Evolutionary conservation across 164 flowering plant species (phyloP), one percentile per base, ranked within the genome.

Genomic region (Berberis thunbergii): DNA sequence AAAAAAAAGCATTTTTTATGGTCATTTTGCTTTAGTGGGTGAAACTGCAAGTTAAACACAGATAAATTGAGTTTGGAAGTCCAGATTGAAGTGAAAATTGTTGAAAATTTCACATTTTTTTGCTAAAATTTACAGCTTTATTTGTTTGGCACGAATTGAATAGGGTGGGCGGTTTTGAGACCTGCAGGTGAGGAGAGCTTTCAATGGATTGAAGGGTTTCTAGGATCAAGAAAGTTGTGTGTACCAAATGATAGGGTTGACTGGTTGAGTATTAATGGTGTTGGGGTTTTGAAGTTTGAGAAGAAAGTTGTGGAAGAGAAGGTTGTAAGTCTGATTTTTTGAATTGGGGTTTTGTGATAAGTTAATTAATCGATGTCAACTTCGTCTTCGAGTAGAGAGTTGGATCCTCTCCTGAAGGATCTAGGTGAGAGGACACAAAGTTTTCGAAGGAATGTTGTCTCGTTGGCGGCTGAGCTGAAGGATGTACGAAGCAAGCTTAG

Each of bases 381-480:
- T 1, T 42, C 76, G 44, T 63, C 69, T 1, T 60, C 68, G 59
- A 64, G 54, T 3, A 64, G 70, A 56, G 81, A 74, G 7, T 60
- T 80, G 53, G 98, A 92, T 79, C 98, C 98, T 39, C 63, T 92
- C 62, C 68, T 92, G 75, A 86, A 80, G 73, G 97, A 93, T 83
- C 82, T 93, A 75, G 78, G 77, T 59, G 97, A 93, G 72, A 88
- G 78, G 76, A 93, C 86, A 70, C 96, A 84, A 69, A 87, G 70
- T 66, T 89, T 92, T 59, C 50, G 95, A 63, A 64, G 83, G 43
- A 84, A 83, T 67, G 89, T 93, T 12, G 89, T 86, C 49, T 85
- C 91, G 0, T 66, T 94, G 62, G 96, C 96, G 2, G 81, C 88
- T 53, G 98, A 94, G 83, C 76, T 94, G 40, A 94, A 88, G 78